Evolutionary conservation across 306 rosid genomes (phyloP).

Genomic region (Ochetophila trinervis): DNA sequence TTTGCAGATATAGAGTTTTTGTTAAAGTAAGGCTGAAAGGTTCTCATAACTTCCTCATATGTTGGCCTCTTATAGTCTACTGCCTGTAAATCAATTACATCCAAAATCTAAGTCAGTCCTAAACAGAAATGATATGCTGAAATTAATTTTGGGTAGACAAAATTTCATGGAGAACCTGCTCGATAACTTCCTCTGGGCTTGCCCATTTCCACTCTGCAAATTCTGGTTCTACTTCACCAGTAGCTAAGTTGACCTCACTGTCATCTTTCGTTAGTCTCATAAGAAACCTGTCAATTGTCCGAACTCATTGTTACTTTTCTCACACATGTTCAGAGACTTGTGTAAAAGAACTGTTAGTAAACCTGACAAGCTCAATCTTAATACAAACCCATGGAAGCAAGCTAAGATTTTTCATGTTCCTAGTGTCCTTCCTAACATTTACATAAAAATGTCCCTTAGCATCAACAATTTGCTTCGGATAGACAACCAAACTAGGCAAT

Average conservation of each 20-base stretch:
- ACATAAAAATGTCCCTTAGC: too few relatives aligned
- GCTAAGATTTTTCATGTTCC: neutral
- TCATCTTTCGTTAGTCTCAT: slow-evolving; percentile 73
- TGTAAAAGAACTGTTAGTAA: too few relatives aligned
- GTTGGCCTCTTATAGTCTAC: slow-evolving; percentile 98
- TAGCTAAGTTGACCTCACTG: slow-evolving; percentile 76
- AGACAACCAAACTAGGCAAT: neutral
- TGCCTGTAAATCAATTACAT: slow-evolving; percentile 56
- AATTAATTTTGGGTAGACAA: neutral
- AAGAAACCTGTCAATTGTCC: slow-evolving; percentile 65
- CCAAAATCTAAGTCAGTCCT: slow-evolving; percentile 13
- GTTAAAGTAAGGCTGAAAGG: slow-evolving; percentile 70
- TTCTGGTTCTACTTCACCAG: slow-evolving; percentile 84
- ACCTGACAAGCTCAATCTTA: too few relatives aligned
- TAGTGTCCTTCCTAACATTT: too few relatives aligned
- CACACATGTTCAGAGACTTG: too few relatives aligned
- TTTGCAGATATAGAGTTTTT: slow-evolving; percentile 54
- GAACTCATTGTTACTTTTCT: slow-evolving; percentile 6
- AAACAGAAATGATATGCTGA: neutral
- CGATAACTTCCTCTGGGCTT: slow-evolving; percentile 74
- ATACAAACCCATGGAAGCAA: too few relatives aligned
- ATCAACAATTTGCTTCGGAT: neutral
- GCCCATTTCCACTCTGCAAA: slow-evolving; percentile 99
- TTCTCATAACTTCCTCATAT: slow-evolving; percentile 79
- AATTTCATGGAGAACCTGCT: slow-evolving; percentile 55